phyloP scores from a whole-genome alignment of 257 asterid genomes.

The Solanum habrochaites region DNA sequence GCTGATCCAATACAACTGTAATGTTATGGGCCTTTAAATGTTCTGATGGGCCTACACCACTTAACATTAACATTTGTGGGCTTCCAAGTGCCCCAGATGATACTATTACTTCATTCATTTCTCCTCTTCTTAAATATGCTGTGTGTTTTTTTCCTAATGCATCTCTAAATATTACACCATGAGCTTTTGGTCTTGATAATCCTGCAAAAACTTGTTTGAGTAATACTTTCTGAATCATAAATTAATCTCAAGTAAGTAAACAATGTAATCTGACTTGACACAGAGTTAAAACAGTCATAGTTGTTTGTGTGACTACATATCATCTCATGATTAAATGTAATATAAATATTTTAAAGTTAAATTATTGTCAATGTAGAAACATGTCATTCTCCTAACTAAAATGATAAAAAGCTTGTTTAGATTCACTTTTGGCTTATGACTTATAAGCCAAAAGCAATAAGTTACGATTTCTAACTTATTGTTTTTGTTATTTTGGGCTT shows the following conservation, averaged over 20 bases:
- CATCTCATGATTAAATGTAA: too few species aligned
- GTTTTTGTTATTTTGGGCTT: too few species aligned
- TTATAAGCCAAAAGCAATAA: too few species aligned
- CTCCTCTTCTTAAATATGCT: slow-evolving; percentile 45
- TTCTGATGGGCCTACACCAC: slow-evolving; percentile 60
- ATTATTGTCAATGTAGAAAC: too few species aligned
- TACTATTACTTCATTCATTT: slow-evolving; percentile 51
- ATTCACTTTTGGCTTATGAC: too few species aligned
- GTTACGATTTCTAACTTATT: too few species aligned
- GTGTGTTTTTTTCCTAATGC: slow-evolving; percentile 39
- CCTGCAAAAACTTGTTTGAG: slow-evolving; percentile 3
- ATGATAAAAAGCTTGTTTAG: too few species aligned
- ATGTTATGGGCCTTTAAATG: slow-evolving; percentile 56
- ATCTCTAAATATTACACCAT: slow-evolving; percentile 68
- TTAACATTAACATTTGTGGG: slow-evolving; percentile 81
- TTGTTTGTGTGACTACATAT: too few species aligned
- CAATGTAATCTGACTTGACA: not conserved
- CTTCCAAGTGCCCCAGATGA: slow-evolving; percentile 91
- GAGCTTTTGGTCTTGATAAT: slow-evolving; percentile 35
- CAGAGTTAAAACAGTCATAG: too few species aligned
- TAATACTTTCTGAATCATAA: not conserved
- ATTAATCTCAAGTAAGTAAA: not conserved
- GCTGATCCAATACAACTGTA: slow-evolving; percentile 46
- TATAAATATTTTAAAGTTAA: too few species aligned
- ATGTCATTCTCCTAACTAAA: too few species aligned